Evolutionary conservation across 2,329 filamentous ascomycete genomes (phyloP).

Genomic region (Venturiaceae sp.): DNA sequence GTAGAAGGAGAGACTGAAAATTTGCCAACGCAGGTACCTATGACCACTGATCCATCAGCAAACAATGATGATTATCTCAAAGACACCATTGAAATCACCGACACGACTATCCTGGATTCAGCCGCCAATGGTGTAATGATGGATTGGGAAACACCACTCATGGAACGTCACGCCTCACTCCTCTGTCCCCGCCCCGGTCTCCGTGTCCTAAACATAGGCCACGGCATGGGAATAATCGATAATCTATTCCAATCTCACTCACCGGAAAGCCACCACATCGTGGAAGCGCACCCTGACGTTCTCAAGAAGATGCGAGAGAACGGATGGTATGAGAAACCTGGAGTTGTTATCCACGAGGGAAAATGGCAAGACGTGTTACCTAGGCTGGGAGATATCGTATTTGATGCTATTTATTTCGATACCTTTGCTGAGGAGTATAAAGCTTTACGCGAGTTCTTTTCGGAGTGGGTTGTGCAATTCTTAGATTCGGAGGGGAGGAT

Average conservation of each 20-base stretch:
- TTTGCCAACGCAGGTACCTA: slow-evolving; percentile 16
- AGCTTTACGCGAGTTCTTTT: slow-evolving; percentile 79
- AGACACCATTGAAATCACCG: slow-evolving; percentile 37
- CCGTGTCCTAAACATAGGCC: slow-evolving; percentile 39
- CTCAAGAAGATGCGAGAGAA: slow-evolving; percentile 33
- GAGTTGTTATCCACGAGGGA: slow-evolving; percentile 38
- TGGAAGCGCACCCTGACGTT: slow-evolving; percentile 42
- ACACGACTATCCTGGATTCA: slow-evolving; percentile 35
- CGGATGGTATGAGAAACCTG: slow-evolving; percentile 38
- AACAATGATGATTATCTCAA: slow-evolving; percentile 38
- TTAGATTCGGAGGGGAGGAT: slow-evolving; percentile 53
- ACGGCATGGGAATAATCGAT: slow-evolving; percentile 43
- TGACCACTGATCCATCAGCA: slow-evolving; percentile 13
- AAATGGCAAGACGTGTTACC: slow-evolving; percentile 41
- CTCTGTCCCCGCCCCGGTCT: slow-evolving; percentile 28
- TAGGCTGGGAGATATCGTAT: slow-evolving; percentile 23
- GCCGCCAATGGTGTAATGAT: slow-evolving; percentile 44
- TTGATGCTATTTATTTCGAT: slow-evolving; percentile 74
- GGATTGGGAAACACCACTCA: slow-evolving; percentile 42
- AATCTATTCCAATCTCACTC: slow-evolving; percentile 33
- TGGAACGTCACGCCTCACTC: slow-evolving; percentile 34
- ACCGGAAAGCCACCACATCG: slow-evolving; percentile 37
- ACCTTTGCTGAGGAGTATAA: slow-evolving; percentile 93
- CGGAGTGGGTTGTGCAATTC: slow-evolving; percentile 72
- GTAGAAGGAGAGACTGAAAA: slow-evolving; percentile 13